These are phyloP conservation scores for Hypoxylon sp. DNA, from an alignment of 2,329 filamentous ascomycete species.

Conservation along the genomic window DNA sequence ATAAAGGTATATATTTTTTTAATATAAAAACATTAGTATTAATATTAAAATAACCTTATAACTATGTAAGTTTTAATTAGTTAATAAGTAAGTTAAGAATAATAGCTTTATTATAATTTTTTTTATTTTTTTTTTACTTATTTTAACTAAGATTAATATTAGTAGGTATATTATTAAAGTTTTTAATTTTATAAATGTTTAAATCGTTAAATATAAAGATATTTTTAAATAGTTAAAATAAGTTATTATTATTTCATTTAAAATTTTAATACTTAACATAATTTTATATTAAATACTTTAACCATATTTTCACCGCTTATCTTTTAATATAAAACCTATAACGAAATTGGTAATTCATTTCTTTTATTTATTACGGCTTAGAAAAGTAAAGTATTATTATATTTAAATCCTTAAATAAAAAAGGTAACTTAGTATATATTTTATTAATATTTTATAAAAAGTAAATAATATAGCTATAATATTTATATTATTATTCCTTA, in stretches of 20 bases:
- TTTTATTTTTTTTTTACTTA: conserved; percentile 1
- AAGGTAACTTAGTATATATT: background rate
- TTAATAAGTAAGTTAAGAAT: too few relatives aligned
- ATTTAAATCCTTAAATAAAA: conserved; percentile 5
- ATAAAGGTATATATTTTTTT: background rate
- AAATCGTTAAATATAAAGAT: background rate
- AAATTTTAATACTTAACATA: background rate
- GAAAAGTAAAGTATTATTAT: conserved; percentile 7
- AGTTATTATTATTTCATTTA: conserved; percentile 1
- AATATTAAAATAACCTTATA: background rate
- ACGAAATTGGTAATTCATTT: conserved; percentile 1
- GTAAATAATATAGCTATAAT: conserved; percentile 5
- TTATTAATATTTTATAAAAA: conserved; percentile 6
- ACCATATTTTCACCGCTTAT: background rate
- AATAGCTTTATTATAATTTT: too few relatives aligned
- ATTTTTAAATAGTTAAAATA: conserved; percentile 5
- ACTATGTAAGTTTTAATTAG: too few relatives aligned
- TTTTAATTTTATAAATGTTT: conserved; percentile 6
- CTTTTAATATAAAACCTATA: background rate
- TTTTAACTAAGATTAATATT: background rate
- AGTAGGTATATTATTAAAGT: background rate
- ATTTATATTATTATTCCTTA: conserved; percentile 12
- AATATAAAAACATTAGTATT: background rate
- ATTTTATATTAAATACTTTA: background rate
- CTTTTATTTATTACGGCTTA: background rate